Percentiles rank a stretch among this genome's conserved stretches.
Evolutionary conservation across 495 filamentous ascomycete genomes (phyloP).

Genomic region (Aspergillus asperescens): DNA sequence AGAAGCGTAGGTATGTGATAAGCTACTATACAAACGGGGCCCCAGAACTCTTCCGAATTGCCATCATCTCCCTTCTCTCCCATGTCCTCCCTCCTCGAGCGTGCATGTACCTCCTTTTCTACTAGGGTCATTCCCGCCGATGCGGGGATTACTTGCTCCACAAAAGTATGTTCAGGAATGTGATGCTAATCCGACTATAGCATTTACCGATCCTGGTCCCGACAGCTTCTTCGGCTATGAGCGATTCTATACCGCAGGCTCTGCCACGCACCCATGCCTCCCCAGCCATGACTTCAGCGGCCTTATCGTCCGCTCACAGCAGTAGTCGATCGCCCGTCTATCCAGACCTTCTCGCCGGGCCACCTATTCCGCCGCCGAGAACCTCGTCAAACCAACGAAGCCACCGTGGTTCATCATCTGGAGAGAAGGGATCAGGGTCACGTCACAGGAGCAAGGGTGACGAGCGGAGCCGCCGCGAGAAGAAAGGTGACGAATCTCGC

Average conservation of each 20-base stretch:
- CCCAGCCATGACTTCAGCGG: constrained; percentile 26
- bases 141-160: constrained; percentile 13
- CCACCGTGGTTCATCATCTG: constrained; percentile 29
- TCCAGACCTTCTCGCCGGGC: constrained; percentile 37
- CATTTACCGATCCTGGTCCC: constrained; percentile 26
- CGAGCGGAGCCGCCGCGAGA: constrained; percentile 34
- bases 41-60: constrained; percentile 28
- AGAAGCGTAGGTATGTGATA: constrained; percentile 24
- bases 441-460: constrained; percentile 34
- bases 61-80: constrained; percentile 9
- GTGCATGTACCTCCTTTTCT: constrained; percentile 42
- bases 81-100: constrained; percentile 27
- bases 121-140: constrained; percentile 37
- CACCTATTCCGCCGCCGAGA: constrained; percentile 40
- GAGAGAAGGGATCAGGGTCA: constrained; percentile 31
- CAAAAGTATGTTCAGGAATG: not conserved
- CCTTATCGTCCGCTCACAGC: constrained; percentile 28
- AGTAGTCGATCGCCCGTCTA: constrained; percentile 31
- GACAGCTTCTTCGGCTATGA: constrained; percentile 44
- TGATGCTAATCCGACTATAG: constrained; percentile 29
- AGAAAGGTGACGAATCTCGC: constrained; percentile 23
- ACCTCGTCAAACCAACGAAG: constrained; percentile 41
- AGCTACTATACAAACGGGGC: constrained; percentile 9
- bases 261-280: constrained; percentile 33
- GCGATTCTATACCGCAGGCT: constrained; percentile 33